Base-by-base conservation (phyloP, 805 yeast genomes). In the Monosporozyma unispora region DNA sequence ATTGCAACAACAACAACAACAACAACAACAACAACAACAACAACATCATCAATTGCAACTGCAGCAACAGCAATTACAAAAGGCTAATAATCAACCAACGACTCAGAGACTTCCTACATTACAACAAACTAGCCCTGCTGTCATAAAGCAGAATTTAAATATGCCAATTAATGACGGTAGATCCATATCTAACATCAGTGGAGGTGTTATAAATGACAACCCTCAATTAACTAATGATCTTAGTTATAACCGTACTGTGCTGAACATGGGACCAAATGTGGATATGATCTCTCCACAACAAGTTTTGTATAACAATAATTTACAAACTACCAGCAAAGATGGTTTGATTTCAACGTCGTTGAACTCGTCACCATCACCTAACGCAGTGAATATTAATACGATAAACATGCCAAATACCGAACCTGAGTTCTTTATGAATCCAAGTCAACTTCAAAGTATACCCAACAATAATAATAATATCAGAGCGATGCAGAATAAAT, bases 1-100 rank as follows among this genome's bases (percentile, higher is more conserved):
- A 5, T 25, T 25, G 27, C 27, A 25, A 41, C n/a, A 8, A 21
- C 28, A 41, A 25, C 16, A 33, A 29, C 23, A 42, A 28, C 38
- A n/a, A 38, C n/a, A 33, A 50, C 23, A 25, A n/a, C 52, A 54
- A 27, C 52, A 49, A 35, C 52, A 37, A 19, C 22, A 28, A 25
- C 18, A 4, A 45, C 25, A 10, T 9, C 29, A 28, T 18, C 41
- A 27, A 11, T 10, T 12, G 25, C 3, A 2, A 8, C n/a, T n/a
- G n/a, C n/a, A n/a, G n/a, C n/a, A 10, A 16, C 29, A 28, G 18
- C 41, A 27, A 11, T 10, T 12, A 37, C 3, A 2, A 8, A 12
- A 18, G 16, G 40, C 40, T 3, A 37, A 19, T 37, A 18, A 2
- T 18, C 22, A 8, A 19, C 14, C 14, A 5, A 37, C 22, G 4